These are phyloP conservation scores for Magnolia kwangsiensis DNA, from an alignment of 164 flowering plant species.

Conservation along the genomic window DNA sequence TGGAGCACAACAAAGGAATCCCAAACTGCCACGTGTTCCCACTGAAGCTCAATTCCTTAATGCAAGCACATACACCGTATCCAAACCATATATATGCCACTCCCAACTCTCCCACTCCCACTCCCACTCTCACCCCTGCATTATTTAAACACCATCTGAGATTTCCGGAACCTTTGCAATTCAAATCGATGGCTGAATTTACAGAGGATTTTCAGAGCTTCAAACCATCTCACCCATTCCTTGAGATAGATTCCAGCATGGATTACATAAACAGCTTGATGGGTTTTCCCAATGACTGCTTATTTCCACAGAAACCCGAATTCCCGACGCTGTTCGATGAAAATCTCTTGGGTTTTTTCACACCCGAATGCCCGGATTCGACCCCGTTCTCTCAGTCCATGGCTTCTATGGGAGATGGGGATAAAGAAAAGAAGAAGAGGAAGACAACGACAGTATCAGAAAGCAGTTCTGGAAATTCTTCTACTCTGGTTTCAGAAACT, in stretches of 20 bases:
- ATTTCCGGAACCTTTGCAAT: constrained; percentile 7
- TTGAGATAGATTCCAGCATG: constrained; percentile 31
- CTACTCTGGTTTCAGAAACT: constrained; percentile 14
- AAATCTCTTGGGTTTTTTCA: constrained; percentile 4
- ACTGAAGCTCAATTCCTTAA: background rate
- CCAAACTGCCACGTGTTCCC: constrained; percentile 15
- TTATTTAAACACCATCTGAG: constrained; percentile 10
- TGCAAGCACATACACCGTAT: constrained; percentile 7
- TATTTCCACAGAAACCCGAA: constrained; percentile 22
- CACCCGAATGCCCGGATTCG: constrained; percentile 11
- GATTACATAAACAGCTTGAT: constrained; percentile 25
- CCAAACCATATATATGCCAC: background rate
- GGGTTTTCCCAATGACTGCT: constrained; percentile 23
- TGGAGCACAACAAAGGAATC: constrained; percentile 8
- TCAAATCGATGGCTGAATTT: constrained; percentile 28
- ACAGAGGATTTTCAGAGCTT: constrained; percentile 24
- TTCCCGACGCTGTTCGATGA: constrained; percentile 8
- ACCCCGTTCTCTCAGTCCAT: constrained; percentile 16
- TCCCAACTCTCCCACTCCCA: background rate
- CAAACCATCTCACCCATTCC: constrained; percentile 25
- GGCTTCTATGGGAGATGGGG: constrained; percentile 8
- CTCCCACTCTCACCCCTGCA: constrained; percentile 3
- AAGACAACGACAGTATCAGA: constrained; percentile 21
- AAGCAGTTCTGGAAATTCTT: constrained; percentile 30
- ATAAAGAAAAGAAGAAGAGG: constrained; percentile 23